Conservation (phyloP, 2,329 filamentous ascomycete genomes). For the Fusarium luffae region DNA sequence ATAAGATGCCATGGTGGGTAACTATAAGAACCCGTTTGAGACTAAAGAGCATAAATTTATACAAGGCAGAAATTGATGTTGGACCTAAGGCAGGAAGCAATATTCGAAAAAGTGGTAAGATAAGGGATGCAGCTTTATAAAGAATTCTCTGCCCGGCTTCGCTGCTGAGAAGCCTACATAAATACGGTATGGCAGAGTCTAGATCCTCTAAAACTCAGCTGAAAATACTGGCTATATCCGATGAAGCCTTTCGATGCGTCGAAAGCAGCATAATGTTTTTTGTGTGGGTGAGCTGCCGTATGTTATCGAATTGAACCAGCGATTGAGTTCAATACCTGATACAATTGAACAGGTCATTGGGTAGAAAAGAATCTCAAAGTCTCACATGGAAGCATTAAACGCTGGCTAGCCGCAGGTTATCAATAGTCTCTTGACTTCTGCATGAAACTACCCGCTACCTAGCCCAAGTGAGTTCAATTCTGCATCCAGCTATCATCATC, state of each 20-base stretch:
- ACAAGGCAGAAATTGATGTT: background rate
- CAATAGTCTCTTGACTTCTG: background rate
- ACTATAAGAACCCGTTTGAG: rapidly evolving
- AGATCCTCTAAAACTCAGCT: background rate
- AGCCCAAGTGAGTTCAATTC: background rate
- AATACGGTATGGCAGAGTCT: rapidly evolving
- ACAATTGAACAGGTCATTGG: background rate
- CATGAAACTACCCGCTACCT: background rate
- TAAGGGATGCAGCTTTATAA: background rate
- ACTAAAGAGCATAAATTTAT: background rate
- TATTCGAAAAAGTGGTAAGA: background rate
- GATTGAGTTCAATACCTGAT: background rate
- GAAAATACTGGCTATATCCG: background rate
- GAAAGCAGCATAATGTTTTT: background rate
- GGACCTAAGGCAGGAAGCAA: background rate
- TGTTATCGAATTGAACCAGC: background rate
- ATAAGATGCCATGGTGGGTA: background rate
- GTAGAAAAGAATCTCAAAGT: background rate
- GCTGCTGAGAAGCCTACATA: background rate
- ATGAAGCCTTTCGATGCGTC: background rate
- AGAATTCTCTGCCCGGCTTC: rapidly evolving
- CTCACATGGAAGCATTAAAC: background rate
- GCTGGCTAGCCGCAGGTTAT: background rate
- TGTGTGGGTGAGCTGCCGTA: background rate
- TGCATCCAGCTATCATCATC: background rate